A percentile compares a stretch with the other conserved stretches of the same genome.
These are phyloP conservation scores for Fraxinus velutina DNA, from an alignment of 305 asterid species.

Conservation along the genomic window DNA sequence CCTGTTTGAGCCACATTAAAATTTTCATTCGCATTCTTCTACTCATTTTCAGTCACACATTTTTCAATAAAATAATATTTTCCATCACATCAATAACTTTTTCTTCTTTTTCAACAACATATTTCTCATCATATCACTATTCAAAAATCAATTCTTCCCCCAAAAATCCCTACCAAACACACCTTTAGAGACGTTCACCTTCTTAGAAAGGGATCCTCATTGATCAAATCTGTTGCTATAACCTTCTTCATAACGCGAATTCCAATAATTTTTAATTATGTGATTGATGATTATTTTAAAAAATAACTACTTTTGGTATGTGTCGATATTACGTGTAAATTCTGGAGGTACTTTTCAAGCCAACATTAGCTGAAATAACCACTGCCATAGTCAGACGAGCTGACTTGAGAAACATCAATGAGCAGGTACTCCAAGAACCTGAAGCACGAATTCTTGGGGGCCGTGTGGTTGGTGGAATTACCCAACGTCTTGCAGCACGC, in stretches of 20 bases:
- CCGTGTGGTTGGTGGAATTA: constrained; percentile 89
- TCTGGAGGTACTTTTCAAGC: neutral
- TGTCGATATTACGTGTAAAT: neutral
- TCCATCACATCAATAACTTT: no score
- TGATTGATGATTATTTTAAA: neutral
- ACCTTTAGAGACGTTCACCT: neutral
- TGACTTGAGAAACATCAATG: constrained; percentile 24
- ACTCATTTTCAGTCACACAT: no score
- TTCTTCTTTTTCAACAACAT: no score
- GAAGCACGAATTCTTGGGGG: constrained; percentile 85
- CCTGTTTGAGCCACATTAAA: no score
- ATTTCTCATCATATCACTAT: no score
- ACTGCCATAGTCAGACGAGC: neutral
- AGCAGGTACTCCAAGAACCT: constrained; percentile 91
- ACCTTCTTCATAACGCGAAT: neutral
- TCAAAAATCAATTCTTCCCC: no score
- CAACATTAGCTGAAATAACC: neutral
- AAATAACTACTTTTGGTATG: neutral
- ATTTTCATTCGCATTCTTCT: no score
- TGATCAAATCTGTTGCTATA: neutral
- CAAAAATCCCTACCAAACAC: no score
- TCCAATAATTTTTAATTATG: neutral
- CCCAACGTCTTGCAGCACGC: constrained; percentile 96
- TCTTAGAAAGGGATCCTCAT: neutral
- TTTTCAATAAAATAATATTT: no score